Conservation (phyloP, 805 yeast genomes). For the Sungouiozyma intestinalis region DNA sequence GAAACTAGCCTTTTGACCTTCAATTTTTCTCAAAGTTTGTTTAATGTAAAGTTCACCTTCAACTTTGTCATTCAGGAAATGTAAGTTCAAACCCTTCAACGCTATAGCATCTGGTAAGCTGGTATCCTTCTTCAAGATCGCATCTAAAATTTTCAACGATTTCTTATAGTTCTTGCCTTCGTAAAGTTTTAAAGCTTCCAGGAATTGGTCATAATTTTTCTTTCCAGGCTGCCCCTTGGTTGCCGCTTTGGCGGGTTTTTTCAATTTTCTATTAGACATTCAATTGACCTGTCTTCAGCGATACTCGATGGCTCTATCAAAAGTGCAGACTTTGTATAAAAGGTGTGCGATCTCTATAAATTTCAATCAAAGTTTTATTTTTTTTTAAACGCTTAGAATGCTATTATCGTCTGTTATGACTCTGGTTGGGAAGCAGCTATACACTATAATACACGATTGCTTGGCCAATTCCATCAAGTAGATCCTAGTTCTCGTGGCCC, state of each 20-base stretch:
- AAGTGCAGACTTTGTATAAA: too few species aligned
- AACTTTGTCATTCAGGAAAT: conserved; percentile 43
- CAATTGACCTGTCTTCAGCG: background rate
- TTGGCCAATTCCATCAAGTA: background rate
- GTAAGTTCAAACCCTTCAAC: conserved; percentile 66
- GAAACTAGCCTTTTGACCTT: conserved; percentile 39
- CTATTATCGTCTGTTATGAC: background rate
- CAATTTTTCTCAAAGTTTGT: conserved; percentile 51
- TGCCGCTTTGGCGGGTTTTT: conserved; percentile 7
- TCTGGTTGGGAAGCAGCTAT: conserved; percentile 32
- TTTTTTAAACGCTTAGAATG: too few species aligned
- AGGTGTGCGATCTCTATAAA: too few species aligned
- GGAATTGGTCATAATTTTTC: conserved; percentile 68
- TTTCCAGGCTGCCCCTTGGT: conserved; percentile 7
- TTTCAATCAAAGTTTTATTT: too few species aligned
- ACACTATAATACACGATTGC: background rate
- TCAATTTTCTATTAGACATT: conserved; percentile 19
- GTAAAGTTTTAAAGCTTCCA: conserved; percentile 72
- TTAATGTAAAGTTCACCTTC: conserved; percentile 56
- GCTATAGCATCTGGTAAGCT: conserved; percentile 74
- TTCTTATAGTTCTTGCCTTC: conserved; percentile 84
- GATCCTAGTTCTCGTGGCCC: conserved; percentile 32
- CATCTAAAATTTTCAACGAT: conserved; percentile 65
- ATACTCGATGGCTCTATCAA: too few species aligned
- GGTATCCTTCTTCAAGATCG: conserved; percentile 63